Conservation (phyloP, 805 yeast species). For the Tetrapisispora pingtungensis region DNA sequence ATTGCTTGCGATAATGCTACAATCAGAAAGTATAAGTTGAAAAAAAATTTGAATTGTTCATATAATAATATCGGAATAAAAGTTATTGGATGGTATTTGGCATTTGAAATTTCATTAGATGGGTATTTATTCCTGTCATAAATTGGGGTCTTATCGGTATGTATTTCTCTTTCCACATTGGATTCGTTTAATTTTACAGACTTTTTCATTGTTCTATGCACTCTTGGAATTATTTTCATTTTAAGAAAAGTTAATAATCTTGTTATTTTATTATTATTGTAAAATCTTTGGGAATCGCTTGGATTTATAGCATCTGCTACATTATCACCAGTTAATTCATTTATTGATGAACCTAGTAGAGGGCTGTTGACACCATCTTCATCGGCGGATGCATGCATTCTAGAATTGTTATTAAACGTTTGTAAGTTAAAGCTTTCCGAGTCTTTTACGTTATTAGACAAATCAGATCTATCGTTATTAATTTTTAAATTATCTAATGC, state of each 20-base stretch:
- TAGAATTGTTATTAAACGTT: neutral
- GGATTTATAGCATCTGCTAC: neutral
- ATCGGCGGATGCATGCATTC: neutral
- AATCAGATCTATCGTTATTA: slow-evolving; percentile 17
- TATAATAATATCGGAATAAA: slow-evolving; percentile 83
- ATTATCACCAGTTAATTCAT: neutral
- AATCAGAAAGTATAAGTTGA: slow-evolving; percentile 79
- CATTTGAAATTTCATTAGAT: slow-evolving; percentile 81
- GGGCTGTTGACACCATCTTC: neutral
- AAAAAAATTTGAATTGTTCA: slow-evolving; percentile 95
- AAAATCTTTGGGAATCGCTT: neutral
- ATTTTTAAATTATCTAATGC: slow-evolving; percentile 47
- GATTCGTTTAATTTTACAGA: slow-evolving; percentile 12
- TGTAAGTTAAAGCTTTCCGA: neutral
- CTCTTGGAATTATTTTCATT: neutral
- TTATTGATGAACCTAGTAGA: neutral
- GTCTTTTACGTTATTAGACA: neutral
- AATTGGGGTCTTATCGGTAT: slow-evolving; percentile 34
- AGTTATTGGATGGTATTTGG: slow-evolving; percentile 81
- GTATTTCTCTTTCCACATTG: slow-evolving; percentile 33
- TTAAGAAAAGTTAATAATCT: neutral
- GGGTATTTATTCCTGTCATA: slow-evolving; percentile 34
- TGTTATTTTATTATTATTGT: neutral
- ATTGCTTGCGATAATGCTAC: slow-evolving; percentile 92
- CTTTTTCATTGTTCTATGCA: slow-evolving; percentile 6